Evolutionary conservation across 306 rosid genomes (phyloP), one percentile per base, ranked within the genome.

Genomic region (Lathyrus sativus): DNA sequence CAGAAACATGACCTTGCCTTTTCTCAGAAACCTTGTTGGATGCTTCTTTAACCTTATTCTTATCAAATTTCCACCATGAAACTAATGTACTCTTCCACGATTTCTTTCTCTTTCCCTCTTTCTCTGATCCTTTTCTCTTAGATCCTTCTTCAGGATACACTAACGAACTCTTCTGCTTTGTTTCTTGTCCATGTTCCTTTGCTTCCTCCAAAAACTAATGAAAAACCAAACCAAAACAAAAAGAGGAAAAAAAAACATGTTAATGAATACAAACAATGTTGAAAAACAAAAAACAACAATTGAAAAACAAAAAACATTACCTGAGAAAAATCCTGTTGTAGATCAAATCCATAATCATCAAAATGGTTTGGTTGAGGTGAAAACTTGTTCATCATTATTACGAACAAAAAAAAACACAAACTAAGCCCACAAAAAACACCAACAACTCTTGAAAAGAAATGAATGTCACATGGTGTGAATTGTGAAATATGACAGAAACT

Each of bases 201-300:
- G 96, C 96, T 85, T 93, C 92, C 76, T 84, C 87, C 82, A 93
- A 67, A 78, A 93, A 88, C 99, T 93, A 70, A 58, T 43, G 61
- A 66, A 75, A 26, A 49, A 2, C 48, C 43, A 64, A 69, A 17
- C 18, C 22, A 9, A 0, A 13, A n/a, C n/a, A n/a, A n/a, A n/a
- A n/a, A n/a, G n/a, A n/a, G n/a, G n/a, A 50, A 1, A 10, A 11
- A 4, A 39, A 53, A 15, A 28, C 29, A 46, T 14, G 18, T 44
- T 46, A 64, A 37, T 9, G 26, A 53, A 62, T 42, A 74, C 18
- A 9, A 50, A 17, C 31, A 31, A 6, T 38, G 70, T 4, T 28
- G 12, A 44, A 64, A 39, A 51, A 4, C 37, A 65, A 43, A 26
- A 2, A 26, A 26, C 29, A 26, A 65, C 3, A 50, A 33, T 4